phyloP scores from a whole-genome alignment of 306 rosid genomes.

The Elaeagnus macrophylla region DNA sequence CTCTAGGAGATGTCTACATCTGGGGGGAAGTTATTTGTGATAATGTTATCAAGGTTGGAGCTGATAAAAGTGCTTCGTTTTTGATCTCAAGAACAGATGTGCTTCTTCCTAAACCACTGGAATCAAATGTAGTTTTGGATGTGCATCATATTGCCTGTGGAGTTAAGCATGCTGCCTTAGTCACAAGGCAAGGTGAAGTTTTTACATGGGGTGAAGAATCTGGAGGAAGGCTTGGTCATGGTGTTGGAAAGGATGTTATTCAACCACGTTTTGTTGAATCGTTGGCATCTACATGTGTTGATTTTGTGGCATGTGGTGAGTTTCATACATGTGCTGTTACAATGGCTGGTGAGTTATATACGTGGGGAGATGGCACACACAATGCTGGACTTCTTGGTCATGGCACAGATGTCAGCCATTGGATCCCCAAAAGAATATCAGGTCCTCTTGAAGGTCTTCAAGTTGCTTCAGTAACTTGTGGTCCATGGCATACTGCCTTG shows the following conservation, averaged over 20 bases:
- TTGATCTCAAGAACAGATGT: conserved; percentile 67
- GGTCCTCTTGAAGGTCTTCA: conserved; percentile 92
- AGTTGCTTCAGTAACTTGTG: conserved; percentile 89
- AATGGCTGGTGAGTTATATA: conserved; percentile 79
- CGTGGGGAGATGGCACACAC: conserved; percentile 98
- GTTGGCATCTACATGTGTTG: conserved; percentile 54
- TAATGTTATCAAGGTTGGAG: conserved; percentile 55
- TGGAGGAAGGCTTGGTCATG: conserved; percentile 98
- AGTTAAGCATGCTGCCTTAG: conserved; percentile 80
- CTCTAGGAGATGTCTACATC: conserved; percentile 87
- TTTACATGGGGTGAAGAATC: conserved; percentile 99
- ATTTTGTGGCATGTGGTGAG: conserved; percentile 95
- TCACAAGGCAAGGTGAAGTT: conserved; percentile 92
- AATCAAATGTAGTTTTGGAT: conserved; percentile 79
- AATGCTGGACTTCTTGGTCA: conserved; percentile 98
- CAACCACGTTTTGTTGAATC: conserved; percentile 88
- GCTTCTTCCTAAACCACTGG: conserved; percentile 83
- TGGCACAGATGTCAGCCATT: conserved; percentile 81
- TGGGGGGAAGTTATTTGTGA: conserved; percentile 94
- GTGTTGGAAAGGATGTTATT: conserved; percentile 73
- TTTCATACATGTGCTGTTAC: conserved; percentile 96
- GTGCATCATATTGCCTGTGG: conserved; percentile 90
- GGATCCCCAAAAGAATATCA: conserved; percentile 87
- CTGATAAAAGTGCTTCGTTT: conserved; percentile 48
- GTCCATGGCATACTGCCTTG: conserved; percentile 98